A percentile compares a stretch with the other conserved stretches of the same genome.
Evolutionary conservation across 2,329 filamentous ascomycete species (phyloP).

Genomic region (Thermomyces lanuginosus): DNA sequence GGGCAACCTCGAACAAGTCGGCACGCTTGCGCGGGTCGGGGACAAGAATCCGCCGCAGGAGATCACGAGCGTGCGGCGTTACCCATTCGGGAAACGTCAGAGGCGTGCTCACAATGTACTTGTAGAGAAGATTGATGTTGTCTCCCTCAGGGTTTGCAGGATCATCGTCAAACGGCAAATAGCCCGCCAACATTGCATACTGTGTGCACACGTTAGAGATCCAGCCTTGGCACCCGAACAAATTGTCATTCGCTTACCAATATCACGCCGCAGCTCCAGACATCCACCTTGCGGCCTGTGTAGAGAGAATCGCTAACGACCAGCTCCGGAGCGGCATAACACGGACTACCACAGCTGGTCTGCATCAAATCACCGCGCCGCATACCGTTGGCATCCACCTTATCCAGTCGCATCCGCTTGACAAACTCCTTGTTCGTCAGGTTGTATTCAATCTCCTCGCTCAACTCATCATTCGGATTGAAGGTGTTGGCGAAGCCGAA

Average conservation of each 20-base stretch:
- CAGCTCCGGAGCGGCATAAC: constrained; percentile 90
- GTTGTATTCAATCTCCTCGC: constrained; percentile 77
- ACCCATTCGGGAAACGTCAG: constrained; percentile 98
- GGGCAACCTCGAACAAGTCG: constrained; percentile 89
- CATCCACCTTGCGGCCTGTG: constrained; percentile 92
- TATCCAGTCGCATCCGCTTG: constrained; percentile 71
- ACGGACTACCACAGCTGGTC: constrained; percentile 94
- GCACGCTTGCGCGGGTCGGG: constrained; percentile 89
- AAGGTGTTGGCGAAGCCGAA: constrained; percentile 99
- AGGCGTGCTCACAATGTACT: constrained; percentile 95
- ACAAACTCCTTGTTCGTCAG: constrained; percentile 77
- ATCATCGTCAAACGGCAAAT: constrained; percentile 94
- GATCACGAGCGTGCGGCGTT: constrained; percentile 84
- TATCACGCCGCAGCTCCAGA: constrained; percentile 98
- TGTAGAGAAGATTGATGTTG: constrained; percentile 97
- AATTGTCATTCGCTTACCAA: constrained; percentile 52
- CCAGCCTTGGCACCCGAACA: no score
- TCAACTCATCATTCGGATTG: constrained; percentile 70
- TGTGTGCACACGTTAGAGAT: constrained; percentile 24
- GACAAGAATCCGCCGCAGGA: constrained; percentile 82
- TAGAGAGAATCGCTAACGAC: constrained; percentile 96
- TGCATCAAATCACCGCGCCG: constrained; percentile 93
- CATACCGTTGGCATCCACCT: constrained; percentile 54
- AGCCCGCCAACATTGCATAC: constrained; percentile 98
- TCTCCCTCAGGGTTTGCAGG: constrained; percentile 96